phyloP scores from a whole-genome alignment of 371 early-diverging fungal genomes.

The Mucor velutinosus region DNA sequence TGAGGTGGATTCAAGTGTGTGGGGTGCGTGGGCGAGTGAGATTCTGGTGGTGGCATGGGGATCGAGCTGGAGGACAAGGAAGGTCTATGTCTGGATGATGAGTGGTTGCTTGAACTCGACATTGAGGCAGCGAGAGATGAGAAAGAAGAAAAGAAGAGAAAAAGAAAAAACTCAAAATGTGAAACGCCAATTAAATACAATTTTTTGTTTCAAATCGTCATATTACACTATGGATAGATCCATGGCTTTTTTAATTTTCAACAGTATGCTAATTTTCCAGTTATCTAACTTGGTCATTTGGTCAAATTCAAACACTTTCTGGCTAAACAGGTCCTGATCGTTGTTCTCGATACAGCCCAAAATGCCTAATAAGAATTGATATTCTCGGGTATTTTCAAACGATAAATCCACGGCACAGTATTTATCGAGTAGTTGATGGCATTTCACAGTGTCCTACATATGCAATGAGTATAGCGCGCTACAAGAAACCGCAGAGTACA shows the following conservation, averaged over 20 bases:
- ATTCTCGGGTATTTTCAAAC: conserved; percentile 87
- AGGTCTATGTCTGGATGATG: conserved; percentile 5
- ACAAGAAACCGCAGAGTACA: no score
- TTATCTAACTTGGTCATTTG: conserved; percentile 86
- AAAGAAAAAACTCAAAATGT: not conserved
- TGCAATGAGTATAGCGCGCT: not conserved
- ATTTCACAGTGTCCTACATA: conserved; percentile 72
- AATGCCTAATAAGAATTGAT: conserved; percentile 74
- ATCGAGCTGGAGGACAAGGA: conserved; percentile 3
- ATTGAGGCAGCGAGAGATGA: not conserved
- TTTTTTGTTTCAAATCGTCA: not conserved
- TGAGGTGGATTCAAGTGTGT: not conserved
- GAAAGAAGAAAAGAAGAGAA: not conserved
- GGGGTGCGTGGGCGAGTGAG: not conserved
- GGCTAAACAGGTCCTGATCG: conserved; percentile 83
- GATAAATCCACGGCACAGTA: conserved; percentile 86
- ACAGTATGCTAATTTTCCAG: conserved; percentile 93
- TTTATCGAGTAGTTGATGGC: conserved; percentile 71
- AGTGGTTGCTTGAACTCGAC: not conserved
- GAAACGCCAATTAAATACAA: not conserved
- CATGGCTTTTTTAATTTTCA: conserved; percentile 82
- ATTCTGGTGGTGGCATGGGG: conserved; percentile 12
- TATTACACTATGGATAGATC: conserved; percentile 6
- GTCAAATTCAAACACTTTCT: conserved; percentile 83
- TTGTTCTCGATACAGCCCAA: conserved; percentile 74